A percentile compares a stretch with the other conserved stretches of the same genome.
phyloP scores from a whole-genome alignment of 768 basidiomycete species.

The Hirschioporus abietinus region DNA sequence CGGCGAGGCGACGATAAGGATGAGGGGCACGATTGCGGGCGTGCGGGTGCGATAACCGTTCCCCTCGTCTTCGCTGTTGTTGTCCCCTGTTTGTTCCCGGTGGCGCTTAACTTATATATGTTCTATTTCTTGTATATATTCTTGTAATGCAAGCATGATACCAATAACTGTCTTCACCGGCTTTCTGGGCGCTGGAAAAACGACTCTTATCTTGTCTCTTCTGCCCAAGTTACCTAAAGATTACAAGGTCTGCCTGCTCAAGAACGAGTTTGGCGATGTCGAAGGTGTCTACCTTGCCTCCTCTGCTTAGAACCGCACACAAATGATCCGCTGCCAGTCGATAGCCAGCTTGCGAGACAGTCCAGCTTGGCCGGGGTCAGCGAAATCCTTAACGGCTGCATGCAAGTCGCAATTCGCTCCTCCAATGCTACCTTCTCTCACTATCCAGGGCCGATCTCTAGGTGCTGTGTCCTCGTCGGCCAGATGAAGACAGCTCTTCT shows the following conservation, averaged over 20 bases:
- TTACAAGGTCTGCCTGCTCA: constrained; percentile 86
- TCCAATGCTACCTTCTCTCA: background rate
- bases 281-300: constrained; percentile 48
- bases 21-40: constrained; percentile 26
- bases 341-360: constrained; percentile 84
- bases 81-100: background rate
- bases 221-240: constrained; percentile 77
- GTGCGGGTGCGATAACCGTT: constrained; percentile 1
- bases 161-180: constrained; percentile 97
- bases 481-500: constrained; percentile 89
- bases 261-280: constrained; percentile 96
- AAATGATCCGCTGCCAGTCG: constrained; percentile 45
- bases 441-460: constrained; percentile 22
- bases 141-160: constrained; percentile 30
- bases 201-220: constrained; percentile 75
- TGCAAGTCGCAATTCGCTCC: constrained; percentile 46
- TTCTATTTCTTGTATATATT: background rate
- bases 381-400: constrained; percentile 95
- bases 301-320: background rate
- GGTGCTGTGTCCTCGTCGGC: constrained; percentile 92
- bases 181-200: constrained; percentile 81
- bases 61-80: constrained; percentile 1
- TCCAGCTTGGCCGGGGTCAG: constrained; percentile 82
- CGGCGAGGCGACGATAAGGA: constrained; percentile 28
- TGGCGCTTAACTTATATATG: background rate